Evolutionary conservation across 495 filamentous ascomycete species (phyloP).

Genomic region (Umbilicaria muhlenbergii): DNA sequence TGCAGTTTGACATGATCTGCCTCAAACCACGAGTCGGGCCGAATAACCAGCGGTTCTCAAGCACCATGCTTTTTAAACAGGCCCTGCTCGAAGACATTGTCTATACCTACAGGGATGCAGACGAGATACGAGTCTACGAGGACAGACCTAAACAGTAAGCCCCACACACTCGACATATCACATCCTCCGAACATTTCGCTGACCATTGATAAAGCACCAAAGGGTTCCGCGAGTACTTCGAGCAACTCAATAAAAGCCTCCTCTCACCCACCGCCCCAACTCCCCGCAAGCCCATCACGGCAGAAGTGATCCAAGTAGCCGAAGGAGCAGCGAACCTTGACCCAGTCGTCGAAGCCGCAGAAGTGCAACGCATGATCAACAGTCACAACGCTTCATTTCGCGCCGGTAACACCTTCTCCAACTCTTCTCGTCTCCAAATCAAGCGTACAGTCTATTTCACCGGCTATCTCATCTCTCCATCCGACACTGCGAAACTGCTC

Average conservation of each 20-base stretch:
- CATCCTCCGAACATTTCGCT: background rate
- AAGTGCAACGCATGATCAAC: slow-evolving; percentile 83
- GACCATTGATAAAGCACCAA: slow-evolving; percentile 35
- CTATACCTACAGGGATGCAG: slow-evolving; percentile 65
- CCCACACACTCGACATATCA: background rate
- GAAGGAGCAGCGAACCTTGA: slow-evolving; percentile 65
- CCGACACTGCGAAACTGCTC: slow-evolving; percentile 54
- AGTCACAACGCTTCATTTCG: slow-evolving; percentile 50
- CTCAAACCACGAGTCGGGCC: slow-evolving; percentile 79
- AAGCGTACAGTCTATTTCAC: slow-evolving; percentile 85
- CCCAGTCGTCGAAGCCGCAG: slow-evolving; percentile 64
- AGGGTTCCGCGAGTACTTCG: slow-evolving; percentile 69
- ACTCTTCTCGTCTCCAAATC: slow-evolving; percentile 40
- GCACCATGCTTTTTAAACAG: slow-evolving; percentile 81
- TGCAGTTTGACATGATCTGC: slow-evolving; percentile 79
- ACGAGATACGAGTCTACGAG: slow-evolving; percentile 64
- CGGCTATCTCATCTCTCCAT: slow-evolving; percentile 67
- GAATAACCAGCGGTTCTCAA: slow-evolving; percentile 53
- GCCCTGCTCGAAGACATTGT: slow-evolving; percentile 62
- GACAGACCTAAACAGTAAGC: slow-evolving; percentile 48
- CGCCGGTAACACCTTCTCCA: slow-evolving; percentile 21
- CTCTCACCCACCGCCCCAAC: slow-evolving; percentile 16
- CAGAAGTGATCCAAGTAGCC: slow-evolving; percentile 77
- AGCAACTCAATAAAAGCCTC: slow-evolving; percentile 46
- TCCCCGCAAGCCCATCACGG: slow-evolving; percentile 42